These are phyloP conservation scores for Cryptococcus hybrid DNA, from an alignment of 1,284 basidiomycete genomes.

Conservation along the genomic window DNA sequence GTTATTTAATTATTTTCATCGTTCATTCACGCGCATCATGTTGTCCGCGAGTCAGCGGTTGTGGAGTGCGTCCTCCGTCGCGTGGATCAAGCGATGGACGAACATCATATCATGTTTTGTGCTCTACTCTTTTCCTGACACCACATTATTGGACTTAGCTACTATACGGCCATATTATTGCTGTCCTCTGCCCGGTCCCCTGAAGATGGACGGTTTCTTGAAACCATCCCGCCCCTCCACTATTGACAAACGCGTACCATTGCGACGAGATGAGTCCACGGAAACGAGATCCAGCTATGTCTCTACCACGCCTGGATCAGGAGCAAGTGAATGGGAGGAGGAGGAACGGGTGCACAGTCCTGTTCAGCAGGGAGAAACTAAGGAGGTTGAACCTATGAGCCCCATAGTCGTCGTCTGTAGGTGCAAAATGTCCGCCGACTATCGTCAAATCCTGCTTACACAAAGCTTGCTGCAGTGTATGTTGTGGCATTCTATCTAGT, in stretches of 20 bases:
- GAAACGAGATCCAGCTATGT: conserved; percentile 3
- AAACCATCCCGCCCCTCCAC: neutral
- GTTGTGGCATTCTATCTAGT: conserved; percentile 42
- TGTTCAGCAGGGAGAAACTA: conserved; percentile 5
- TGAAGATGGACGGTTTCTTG: neutral
- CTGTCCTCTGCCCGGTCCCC: too few species aligned
- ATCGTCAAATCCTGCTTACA: neutral
- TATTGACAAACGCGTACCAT: neutral
- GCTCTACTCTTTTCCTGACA: too few species aligned
- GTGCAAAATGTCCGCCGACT: conserved; percentile 7
- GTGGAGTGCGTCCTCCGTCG: too few species aligned
- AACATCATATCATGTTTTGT: too few species aligned
- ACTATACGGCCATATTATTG: too few species aligned
- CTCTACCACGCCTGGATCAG: neutral
- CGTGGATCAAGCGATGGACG: too few species aligned
- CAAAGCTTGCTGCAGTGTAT: conserved; percentile 32
- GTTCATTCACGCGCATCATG: too few species aligned
- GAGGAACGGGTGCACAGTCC: conserved; percentile 5
- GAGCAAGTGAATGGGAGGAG: conserved; percentile 9
- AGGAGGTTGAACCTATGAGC: conserved; percentile 42
- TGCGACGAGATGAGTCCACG: conserved; percentile 1
- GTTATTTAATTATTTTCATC: too few species aligned
- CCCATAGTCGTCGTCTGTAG: conserved; percentile 42
- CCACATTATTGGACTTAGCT: too few species aligned
- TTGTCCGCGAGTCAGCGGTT: too few species aligned